Conservation (phyloP, 768 basidiomycete species). For the Lactarius deliciosus region DNA sequence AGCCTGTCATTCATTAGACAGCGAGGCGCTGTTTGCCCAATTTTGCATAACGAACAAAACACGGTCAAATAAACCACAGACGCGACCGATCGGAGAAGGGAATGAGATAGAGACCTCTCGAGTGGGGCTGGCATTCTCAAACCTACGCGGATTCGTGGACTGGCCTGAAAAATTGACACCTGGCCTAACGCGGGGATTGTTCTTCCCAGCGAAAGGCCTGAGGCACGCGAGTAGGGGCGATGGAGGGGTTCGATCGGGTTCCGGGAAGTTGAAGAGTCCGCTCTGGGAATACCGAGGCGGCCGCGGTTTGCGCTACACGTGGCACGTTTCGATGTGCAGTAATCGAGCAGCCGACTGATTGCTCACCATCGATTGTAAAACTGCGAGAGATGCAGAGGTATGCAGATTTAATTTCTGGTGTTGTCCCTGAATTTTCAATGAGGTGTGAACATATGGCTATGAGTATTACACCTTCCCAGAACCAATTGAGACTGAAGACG, state of each 20-base stretch:
- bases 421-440: too few species aligned
- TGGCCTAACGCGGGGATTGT: background rate
- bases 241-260: background rate
- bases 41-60: too few species aligned
- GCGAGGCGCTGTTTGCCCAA: too few species aligned
- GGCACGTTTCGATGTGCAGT: too few species aligned
- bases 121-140: constrained; percentile 11
- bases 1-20: too few species aligned
- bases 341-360: background rate
- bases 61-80: too few species aligned
- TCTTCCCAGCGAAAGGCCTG: background rate
- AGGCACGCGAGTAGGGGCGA: background rate
- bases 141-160: background rate
- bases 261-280: background rate
- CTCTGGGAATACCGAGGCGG: background rate
- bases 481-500: too few species aligned
- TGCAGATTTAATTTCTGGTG: constrained; percentile 3
- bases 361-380: background rate
- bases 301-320: background rate
- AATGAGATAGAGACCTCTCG: background rate
- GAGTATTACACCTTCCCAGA: too few species aligned
- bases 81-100: background rate
- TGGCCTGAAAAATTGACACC: background rate
- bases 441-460: too few species aligned
- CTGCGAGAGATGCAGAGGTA: constrained; percentile 4